Conservation (phyloP, 2,329 filamentous ascomycete species). For the Lasiodiplodia theobromae region DNA sequence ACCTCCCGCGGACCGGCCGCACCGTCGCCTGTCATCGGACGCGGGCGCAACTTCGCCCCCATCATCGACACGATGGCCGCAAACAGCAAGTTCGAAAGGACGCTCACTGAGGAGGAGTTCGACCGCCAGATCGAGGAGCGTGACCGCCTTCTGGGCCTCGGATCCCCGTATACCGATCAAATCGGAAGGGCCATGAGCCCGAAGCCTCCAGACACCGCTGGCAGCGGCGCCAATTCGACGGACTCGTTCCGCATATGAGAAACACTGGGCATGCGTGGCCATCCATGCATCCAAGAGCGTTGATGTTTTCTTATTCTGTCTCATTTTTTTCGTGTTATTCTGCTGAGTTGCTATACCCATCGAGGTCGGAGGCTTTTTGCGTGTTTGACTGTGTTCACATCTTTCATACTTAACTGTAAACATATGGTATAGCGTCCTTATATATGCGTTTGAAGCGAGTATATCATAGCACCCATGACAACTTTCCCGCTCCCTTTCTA, state of each 20-base stretch:
- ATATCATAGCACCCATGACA: neutral
- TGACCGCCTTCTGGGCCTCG: neutral
- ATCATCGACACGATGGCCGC: conserved; percentile 7
- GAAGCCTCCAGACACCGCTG: conserved; percentile 7
- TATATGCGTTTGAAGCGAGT: neutral
- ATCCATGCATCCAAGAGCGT: neutral
- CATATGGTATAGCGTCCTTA: neutral
- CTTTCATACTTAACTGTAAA: neutral
- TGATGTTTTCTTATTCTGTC: neutral
- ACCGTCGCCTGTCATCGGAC: neutral
- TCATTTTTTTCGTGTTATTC: neutral
- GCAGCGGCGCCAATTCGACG: conserved; percentile 1
- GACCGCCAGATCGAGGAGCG: conserved; percentile 9
- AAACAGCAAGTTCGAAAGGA: conserved; percentile 4
- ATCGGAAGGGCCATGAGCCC: neutral
- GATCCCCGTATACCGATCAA: neutral
- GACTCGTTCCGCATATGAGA: conserved; percentile 25
- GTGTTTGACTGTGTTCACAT: neutral
- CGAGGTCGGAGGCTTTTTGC: neutral
- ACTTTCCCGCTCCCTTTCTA: neutral
- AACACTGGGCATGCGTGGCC: neutral
- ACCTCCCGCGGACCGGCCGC: neutral
- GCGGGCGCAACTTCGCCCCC: neutral
- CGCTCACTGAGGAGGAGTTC: conserved; percentile 11
- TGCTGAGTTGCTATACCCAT: neutral